Conservation (phyloP, 2,329 filamentous ascomycete genomes). For the Alternaria brassicicola region DNA sequence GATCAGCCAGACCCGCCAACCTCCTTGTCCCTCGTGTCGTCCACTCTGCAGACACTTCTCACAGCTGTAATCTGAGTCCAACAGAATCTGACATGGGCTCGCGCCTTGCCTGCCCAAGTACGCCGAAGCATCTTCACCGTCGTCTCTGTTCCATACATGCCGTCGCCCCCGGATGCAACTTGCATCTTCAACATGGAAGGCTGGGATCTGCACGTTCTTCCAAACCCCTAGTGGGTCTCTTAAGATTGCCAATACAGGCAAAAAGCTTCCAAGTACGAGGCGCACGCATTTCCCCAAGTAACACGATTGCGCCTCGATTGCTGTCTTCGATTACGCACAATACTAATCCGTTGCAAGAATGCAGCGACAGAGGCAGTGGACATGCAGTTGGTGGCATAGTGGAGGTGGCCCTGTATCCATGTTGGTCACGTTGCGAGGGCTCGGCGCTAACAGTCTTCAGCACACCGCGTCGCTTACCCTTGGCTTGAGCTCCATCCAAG, state of each 20-base stretch:
- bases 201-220: slow-evolving; percentile 1
- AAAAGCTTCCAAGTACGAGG: slow-evolving; percentile 3
- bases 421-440: background rate
- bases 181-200: slow-evolving; percentile 1
- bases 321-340: background rate
- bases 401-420: background rate
- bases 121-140: background rate
- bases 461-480: background rate
- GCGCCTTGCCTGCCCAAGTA: background rate
- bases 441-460: background rate
- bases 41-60: background rate
- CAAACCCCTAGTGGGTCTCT: slow-evolving; percentile 12
- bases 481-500: background rate
- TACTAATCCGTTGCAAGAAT: background rate
- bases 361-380: background rate
- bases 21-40: slow-evolving; percentile 10
- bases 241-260: slow-evolving; percentile 27
- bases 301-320: slow-evolving; percentile 1
- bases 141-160: background rate
- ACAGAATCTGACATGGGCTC: background rate
- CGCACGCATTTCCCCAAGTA: slow-evolving; percentile 12
- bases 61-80: background rate
- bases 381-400: background rate
- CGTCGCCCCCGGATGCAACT: slow-evolving; percentile 1
- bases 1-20: slow-evolving; percentile 1